phyloP scores from a whole-genome alignment of 345 rosid species.

The Lumnitzera racemosa region DNA sequence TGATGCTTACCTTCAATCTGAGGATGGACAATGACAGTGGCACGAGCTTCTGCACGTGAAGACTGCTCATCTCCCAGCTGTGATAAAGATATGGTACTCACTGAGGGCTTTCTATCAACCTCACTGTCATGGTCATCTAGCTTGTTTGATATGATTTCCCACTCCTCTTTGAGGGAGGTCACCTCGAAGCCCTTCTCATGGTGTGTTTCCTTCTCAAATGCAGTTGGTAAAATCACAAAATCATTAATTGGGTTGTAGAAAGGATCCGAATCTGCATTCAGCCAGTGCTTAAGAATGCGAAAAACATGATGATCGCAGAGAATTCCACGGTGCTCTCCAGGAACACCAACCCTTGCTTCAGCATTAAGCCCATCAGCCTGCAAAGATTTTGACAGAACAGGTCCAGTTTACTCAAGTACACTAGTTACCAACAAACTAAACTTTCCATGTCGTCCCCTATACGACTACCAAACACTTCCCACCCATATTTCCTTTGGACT shows the following conservation, averaged over 20 bases:
- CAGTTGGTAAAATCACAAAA: conserved; percentile 71
- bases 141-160: conserved; percentile 65
- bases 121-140: conserved; percentile 14
- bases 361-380: conserved; percentile 95
- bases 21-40: conserved; percentile 47
- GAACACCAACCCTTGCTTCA: conserved; percentile 89
- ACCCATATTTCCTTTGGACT: too few relatives aligned
- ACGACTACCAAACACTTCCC: too few relatives aligned
- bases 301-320: conserved; percentile 83
- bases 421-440: too few relatives aligned
- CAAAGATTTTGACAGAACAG: not conserved
- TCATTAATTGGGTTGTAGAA: conserved; percentile 86
- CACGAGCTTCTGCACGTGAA: conserved; percentile 47
- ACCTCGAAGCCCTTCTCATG: conserved; percentile 63
- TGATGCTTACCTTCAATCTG: conserved; percentile 59
- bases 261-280: conserved; percentile 78
- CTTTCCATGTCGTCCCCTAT: too few relatives aligned
- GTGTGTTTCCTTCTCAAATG: conserved; percentile 54
- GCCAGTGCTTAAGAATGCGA: conserved; percentile 82
- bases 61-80: conserved; percentile 23
- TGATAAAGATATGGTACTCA: conserved; percentile 58
- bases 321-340: conserved; percentile 90
- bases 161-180: conserved; percentile 75
- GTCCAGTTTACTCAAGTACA: too few relatives aligned
- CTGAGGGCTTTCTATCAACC: conserved; percentile 13